These are phyloP conservation scores for Chlorella ohadii DNA, from an alignment of 139 green algal genomes.

Conservation along the genomic window DNA sequence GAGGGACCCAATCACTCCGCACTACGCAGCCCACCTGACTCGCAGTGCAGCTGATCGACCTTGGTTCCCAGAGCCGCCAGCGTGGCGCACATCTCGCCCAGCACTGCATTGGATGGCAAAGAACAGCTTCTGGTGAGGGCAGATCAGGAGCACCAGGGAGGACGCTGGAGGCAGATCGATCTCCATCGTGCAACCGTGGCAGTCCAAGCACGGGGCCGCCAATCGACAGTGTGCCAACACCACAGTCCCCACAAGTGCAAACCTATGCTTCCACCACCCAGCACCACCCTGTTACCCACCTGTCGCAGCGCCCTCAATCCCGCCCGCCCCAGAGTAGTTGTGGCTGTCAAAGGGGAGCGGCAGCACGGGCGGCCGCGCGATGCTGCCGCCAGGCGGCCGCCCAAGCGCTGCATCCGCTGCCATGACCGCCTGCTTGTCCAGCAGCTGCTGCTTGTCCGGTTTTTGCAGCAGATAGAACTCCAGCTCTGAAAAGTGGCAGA, in stretches of 20 bases:
- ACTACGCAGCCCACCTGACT: conserved; percentile 49
- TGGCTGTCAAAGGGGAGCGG: conserved; percentile 43
- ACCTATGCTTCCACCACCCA: too few relatives aligned
- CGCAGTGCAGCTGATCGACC: conserved; percentile 68
- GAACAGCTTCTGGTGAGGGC: too few relatives aligned
- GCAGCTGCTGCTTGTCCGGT: not conserved
- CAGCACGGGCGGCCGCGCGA: not conserved
- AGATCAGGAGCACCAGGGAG: too few relatives aligned
- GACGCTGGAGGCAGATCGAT: too few relatives aligned
- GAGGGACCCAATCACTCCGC: too few relatives aligned
- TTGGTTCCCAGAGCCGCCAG: conserved; percentile 45
- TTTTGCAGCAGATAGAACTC: conserved; percentile 64
- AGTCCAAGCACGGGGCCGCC: too few relatives aligned
- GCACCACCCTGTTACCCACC: too few relatives aligned
- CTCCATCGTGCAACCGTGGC: too few relatives aligned
- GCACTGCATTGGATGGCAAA: conserved; percentile 34
- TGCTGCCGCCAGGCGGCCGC: not conserved
- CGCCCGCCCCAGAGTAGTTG: conserved; percentile 49
- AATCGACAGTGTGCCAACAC: too few relatives aligned
- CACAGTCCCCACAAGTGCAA: too few relatives aligned
- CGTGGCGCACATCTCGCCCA: conserved; percentile 59
- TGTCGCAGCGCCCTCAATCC: conserved; percentile 42
- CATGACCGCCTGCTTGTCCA: not conserved
- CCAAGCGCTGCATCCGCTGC: not conserved
- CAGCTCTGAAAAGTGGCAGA: conserved; percentile 38